These are phyloP conservation scores for Debaryomyces coudertii DNA, from an alignment of 1,139 yeast species.

Conservation along the genomic window DNA sequence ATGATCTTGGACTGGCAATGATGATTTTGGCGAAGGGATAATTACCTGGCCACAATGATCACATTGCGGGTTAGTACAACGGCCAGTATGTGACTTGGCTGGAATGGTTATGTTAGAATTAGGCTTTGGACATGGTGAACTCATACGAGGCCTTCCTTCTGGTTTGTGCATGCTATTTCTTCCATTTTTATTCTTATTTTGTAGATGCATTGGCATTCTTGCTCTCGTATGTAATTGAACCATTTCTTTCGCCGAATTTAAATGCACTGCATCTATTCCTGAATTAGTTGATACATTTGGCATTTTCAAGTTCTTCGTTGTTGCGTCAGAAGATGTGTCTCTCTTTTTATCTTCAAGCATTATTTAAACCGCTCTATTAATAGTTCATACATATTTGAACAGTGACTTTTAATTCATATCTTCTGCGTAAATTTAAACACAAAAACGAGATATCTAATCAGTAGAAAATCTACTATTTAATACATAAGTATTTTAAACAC, in stretches of 20 bases:
- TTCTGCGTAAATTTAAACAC: neutral
- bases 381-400: neutral
- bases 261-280: slow-evolving; percentile 59
- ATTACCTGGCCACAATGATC: slow-evolving; percentile 69
- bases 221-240: slow-evolving; percentile 46
- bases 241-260: slow-evolving; percentile 69
- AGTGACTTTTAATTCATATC: neutral
- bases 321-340: neutral
- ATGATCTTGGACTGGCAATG: slow-evolving; percentile 60
- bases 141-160: neutral
- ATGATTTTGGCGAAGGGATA: slow-evolving; percentile 71
- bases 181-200: slow-evolving; percentile 1
- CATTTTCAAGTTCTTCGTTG: neutral
- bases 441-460: neutral
- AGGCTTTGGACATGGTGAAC: slow-evolving; percentile 13
- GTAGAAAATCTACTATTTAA: neutral
- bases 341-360: neutral
- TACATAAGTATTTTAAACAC: neutral
- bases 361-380: neutral
- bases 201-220: slow-evolving; percentile 28
- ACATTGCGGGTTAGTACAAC: slow-evolving; percentile 58
- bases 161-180: slow-evolving; percentile 1
- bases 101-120: slow-evolving; percentile 30
- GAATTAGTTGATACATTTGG: slow-evolving; percentile 6
- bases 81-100: slow-evolving; percentile 34